phyloP scores from a whole-genome alignment of 2,329 filamentous ascomycete genomes.

The Talaromyces sp. region DNA sequence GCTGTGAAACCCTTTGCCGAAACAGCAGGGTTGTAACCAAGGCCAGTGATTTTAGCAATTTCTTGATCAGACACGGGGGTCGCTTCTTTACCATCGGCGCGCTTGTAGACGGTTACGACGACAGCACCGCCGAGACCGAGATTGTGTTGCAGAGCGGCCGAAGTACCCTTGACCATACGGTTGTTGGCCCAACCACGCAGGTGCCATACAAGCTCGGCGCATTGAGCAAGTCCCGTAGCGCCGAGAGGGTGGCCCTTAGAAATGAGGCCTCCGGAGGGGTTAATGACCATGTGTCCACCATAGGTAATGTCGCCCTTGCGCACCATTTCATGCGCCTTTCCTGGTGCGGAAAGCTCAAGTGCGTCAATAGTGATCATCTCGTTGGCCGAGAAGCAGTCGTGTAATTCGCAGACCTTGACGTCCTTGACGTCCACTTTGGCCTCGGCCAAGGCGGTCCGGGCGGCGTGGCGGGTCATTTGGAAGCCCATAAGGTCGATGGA shows the following conservation, averaged over 20 bases:
- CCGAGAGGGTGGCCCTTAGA: constrained; percentile 94
- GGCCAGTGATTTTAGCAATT: constrained; percentile 62
- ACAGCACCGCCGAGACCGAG: constrained; percentile 86
- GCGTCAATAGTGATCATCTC: constrained; percentile 90
- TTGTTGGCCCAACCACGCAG: constrained; percentile 95
- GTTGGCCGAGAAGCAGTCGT: constrained; percentile 96
- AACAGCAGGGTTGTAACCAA: constrained; percentile 90
- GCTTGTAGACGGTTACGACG: constrained; percentile 83
- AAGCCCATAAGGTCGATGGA: constrained; percentile 87
- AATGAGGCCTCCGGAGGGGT: constrained; percentile 91
- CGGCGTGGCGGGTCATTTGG: constrained; percentile 74
- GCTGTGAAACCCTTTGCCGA: constrained; percentile 84
- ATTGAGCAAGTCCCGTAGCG: constrained; percentile 91
- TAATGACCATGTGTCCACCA: constrained; percentile 75
- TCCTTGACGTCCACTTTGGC: constrained; percentile 62
- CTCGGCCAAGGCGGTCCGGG: constrained; percentile 66
- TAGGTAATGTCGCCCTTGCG: constrained; percentile 87
- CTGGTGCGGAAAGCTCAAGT: constrained; percentile 70
- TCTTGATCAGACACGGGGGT: constrained; percentile 58
- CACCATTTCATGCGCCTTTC: constrained; percentile 90
- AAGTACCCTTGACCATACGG: constrained; percentile 65
- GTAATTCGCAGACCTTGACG: constrained; percentile 82
- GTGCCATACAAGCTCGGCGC: constrained; percentile 93
- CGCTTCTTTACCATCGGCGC: constrained; percentile 70
- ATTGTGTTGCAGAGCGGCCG: constrained; percentile 82